Evolutionary conservation across 2,329 filamentous ascomycete species (phyloP).

Genomic region (Colletotrichum abscissum): DNA sequence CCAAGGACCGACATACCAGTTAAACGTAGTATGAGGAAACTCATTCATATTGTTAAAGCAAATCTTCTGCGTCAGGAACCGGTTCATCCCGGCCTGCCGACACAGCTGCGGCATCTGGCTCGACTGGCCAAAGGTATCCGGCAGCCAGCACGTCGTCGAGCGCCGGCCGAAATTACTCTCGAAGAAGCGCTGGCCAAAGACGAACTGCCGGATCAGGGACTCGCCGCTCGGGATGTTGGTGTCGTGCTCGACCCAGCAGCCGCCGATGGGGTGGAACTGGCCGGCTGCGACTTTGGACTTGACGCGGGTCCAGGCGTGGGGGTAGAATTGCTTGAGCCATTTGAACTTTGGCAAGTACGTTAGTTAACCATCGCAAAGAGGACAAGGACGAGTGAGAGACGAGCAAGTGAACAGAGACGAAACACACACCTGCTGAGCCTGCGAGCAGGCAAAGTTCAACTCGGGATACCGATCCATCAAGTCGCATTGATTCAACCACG

Average conservation of each 20-base stretch:
- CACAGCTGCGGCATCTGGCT: slow-evolving; percentile 75
- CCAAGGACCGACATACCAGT: slow-evolving; percentile 56
- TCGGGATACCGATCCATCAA: slow-evolving; percentile 76
- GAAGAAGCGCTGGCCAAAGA: slow-evolving; percentile 76
- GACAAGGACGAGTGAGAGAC: background rate
- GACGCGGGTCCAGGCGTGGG: slow-evolving; percentile 72
- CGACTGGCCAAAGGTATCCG: slow-evolving; percentile 77
- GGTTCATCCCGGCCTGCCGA: slow-evolving; percentile 73
- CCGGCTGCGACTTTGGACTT: slow-evolving; percentile 75
- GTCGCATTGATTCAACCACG: slow-evolving; percentile 77
- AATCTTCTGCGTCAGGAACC: slow-evolving; percentile 77
- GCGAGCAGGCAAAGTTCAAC: slow-evolving; percentile 72
- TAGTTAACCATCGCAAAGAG: background rate
- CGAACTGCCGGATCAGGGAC: slow-evolving; percentile 73
- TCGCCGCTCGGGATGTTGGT: slow-evolving; percentile 77
- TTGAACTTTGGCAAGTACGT: slow-evolving; percentile 50
- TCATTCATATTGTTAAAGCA: slow-evolving; percentile 82
- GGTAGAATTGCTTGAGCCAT: slow-evolving; percentile 75
- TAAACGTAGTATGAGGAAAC: slow-evolving; percentile 78
- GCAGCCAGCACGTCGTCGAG: slow-evolving; percentile 75
- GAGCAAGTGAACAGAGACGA: slow-evolving; percentile 38
- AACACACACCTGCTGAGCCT: slow-evolving; percentile 60
- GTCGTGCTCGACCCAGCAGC: slow-evolving; percentile 78
- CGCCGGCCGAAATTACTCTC: slow-evolving; percentile 74
- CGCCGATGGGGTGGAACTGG: slow-evolving; percentile 74